Evolutionary conservation across 2,329 filamentous ascomycete genomes (phyloP), one percentile per base, ranked within the genome.

Genomic region (Colletotrichum sp.): DNA sequence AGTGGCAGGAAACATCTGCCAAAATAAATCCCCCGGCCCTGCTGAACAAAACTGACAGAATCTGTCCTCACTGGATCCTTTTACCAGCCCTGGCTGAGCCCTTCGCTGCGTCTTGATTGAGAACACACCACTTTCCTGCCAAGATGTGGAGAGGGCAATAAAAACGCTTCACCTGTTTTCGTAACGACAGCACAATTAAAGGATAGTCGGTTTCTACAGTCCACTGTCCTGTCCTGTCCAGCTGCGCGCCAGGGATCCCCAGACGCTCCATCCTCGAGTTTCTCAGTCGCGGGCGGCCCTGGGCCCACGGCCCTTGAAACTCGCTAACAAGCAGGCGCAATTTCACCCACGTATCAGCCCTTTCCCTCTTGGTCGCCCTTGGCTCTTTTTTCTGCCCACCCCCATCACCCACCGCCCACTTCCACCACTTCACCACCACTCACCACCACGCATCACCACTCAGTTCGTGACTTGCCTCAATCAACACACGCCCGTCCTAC

Each of bases 261-360:
- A 63, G 44, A 16, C 24, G 21, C 70, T 49, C 44, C 44, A 49
- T 49, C 44, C 44, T 49, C 44, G n/a, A 49, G 18, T 62, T 24
- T 39, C 34, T 68, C 59, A 72, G 75, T 68, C 71, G 60, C 52
- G 52, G 34, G 62, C 59, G 49, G 71, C 55, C 65, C 71, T 65
- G 79, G 81, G 73, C 81, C 80, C 77, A 80, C 81, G 71, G 79
- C 83, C 86, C 87, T 88, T 90, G 87, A 91, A 91, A 91, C 89
- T 85, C 86, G 86, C 87, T 88, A 88, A 85, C 80, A 81, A 80
- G 82, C 83, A 85, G 85, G 84, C 80, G 83, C 84, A 88, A 88
- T 87, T 86, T 90, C 87, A 86, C 82, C 81, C 83, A 78, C 80
- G 86, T 88, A 83, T 88, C 88, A 88, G 84, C 81, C 69, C 82